Evolutionary conservation across 768 basidiomycete species (phyloP).

Genomic region (Phanerodontia chrysosporium): DNA sequence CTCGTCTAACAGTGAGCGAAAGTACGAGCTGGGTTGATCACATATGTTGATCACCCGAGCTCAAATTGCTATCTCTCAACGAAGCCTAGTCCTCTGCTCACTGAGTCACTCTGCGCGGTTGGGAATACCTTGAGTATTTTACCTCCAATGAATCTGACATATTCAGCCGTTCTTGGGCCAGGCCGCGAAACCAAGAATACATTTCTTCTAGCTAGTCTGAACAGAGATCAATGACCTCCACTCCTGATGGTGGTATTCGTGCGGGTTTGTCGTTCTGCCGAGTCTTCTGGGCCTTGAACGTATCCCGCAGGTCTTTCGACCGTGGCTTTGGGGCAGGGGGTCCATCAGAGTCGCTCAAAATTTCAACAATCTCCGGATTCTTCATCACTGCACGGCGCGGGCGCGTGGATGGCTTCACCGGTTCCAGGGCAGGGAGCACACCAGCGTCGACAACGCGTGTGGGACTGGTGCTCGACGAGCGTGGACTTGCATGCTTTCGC

Average conservation of each 20-base stretch:
- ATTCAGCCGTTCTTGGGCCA: no score
- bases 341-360: conserved; percentile 37
- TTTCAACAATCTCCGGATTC: conserved; percentile 27
- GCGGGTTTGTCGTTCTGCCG: not conserved
- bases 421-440: not conserved
- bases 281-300: not conserved
- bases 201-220: conserved; percentile 21
- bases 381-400: conserved; percentile 16
- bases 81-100: no score
- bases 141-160: no score
- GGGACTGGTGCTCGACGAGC: not conserved
- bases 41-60: no score
- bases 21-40: no score
- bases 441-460: conserved; percentile 5
- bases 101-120: no score
- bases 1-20: no score
- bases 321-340: not conserved
- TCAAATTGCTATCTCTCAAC: no score
- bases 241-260: conserved; percentile 1
- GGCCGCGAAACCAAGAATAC: no score
- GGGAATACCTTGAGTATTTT: no score
- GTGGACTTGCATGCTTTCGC: conserved; percentile 21
- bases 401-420: conserved; percentile 1
- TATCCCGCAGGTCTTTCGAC: not conserved
- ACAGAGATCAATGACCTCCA: conserved; percentile 40